Percentiles rank a stretch among this genome's conserved stretches.
Conservation (phyloP, 306 rosid species). For the Vigna angularis region DNA sequence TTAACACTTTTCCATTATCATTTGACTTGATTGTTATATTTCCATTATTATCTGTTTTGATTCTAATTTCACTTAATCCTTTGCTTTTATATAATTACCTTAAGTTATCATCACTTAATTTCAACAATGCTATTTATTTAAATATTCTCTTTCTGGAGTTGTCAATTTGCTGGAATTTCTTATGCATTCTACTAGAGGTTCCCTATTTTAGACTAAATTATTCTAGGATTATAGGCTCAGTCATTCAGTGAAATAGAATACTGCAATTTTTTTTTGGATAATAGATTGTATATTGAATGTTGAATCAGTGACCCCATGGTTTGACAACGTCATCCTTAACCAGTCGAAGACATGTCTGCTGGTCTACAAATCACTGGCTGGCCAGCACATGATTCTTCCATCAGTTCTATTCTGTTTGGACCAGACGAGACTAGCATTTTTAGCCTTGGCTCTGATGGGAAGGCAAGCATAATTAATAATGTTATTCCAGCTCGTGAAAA, state of each 20-base stretch:
- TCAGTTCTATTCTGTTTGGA: conserved; percentile 91
- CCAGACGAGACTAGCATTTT: conserved; percentile 98
- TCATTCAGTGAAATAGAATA: conserved; percentile 29
- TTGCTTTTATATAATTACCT: not conserved
- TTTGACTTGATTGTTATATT: not conserved
- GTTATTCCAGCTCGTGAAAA: conserved; percentile 31
- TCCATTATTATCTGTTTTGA: not conserved
- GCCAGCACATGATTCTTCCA: conserved; percentile 98
- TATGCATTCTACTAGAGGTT: conserved; percentile 38
- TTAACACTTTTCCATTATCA: not conserved
- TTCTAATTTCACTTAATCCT: not conserved
- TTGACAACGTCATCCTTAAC: conserved; percentile 59
- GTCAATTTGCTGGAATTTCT: conserved; percentile 14
- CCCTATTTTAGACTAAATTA: not conserved
- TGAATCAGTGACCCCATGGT: not conserved
- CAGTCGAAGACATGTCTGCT: conserved; percentile 87
- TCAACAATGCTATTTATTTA: conserved; percentile 8
- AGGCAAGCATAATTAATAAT: conserved; percentile 60
- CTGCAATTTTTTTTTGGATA: conserved; percentile 1
- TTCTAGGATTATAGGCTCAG: conserved; percentile 9
- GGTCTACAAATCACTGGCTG: conserved; percentile 97
- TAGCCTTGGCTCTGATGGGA: conserved; percentile 92
- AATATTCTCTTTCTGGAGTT: not conserved
- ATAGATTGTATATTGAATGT: conserved; percentile 5
- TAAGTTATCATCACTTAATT: not conserved